Percentiles rank a stretch among this genome's conserved stretches.
phyloP scores from a whole-genome alignment of 352 stramenopile genomes.

The Phytophthora macrochlamydospora region DNA sequence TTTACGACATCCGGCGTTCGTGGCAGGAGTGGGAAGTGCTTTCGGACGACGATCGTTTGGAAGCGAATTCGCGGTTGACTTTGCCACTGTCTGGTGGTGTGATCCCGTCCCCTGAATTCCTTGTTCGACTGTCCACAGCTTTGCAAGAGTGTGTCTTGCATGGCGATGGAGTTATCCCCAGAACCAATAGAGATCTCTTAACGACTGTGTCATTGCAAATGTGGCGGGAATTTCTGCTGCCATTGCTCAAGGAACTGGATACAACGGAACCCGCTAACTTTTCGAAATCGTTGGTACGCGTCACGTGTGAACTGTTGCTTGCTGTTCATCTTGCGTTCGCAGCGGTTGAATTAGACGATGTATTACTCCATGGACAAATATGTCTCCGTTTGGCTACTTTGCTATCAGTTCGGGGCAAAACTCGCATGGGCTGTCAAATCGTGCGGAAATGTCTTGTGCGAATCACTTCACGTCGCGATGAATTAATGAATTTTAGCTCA shows the following conservation, averaged over 20 bases:
- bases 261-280: conserved; percentile 20
- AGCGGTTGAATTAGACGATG: conserved; percentile 51
- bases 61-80: background rate
- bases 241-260: conserved; percentile 45
- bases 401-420: conserved; percentile 32
- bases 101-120: conserved; percentile 12
- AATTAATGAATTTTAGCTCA: conserved; percentile 33
- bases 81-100: conserved; percentile 10
- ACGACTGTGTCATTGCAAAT: conserved; percentile 38
- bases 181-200: conserved; percentile 41
- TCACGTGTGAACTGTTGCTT: conserved; percentile 42
- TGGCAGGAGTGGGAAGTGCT: conserved; percentile 19
- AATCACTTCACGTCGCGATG: conserved; percentile 45
- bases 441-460: conserved; percentile 40
- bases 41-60: conserved; percentile 17
- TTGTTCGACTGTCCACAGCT: conserved; percentile 23
- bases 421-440: conserved; percentile 39
- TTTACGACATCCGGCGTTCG: conserved; percentile 25
- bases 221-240: conserved; percentile 40
- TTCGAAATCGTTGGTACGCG: conserved; percentile 13
- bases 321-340: conserved; percentile 48
- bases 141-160: conserved; percentile 34
- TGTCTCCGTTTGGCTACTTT: conserved; percentile 45
- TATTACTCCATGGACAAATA: conserved; percentile 54
- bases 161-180: conserved; percentile 20